These are phyloP conservation scores for Rutstroemia sp. DNA, from an alignment of 2,329 filamentous ascomycete species.

Conservation along the genomic window DNA sequence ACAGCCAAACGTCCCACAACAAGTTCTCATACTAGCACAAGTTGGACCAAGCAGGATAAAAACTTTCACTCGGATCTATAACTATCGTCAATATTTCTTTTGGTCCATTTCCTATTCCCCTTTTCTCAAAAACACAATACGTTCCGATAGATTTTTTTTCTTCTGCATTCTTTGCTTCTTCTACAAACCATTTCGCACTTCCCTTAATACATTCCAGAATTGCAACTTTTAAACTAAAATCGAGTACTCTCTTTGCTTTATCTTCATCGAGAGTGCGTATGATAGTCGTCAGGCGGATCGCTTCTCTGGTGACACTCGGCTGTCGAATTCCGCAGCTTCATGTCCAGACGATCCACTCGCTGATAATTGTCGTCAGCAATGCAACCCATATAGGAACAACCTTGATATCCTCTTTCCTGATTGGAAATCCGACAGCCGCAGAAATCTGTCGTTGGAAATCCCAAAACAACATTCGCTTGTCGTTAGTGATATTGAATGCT, in stretches of 20 bases:
- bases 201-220: conserved; percentile 34
- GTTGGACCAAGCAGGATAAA: no score
- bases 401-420: conserved; percentile 4
- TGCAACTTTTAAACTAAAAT: conserved; percentile 37
- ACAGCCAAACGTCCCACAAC: no score
- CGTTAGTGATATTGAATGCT: conserved; percentile 82
- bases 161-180: neutral
- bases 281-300: conserved; percentile 1
- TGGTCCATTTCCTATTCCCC: no score
- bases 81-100: no score
- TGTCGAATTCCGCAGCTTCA: neutral
- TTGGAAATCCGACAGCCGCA: conserved; percentile 43
- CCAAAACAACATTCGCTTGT: conserved; percentile 79
- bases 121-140: no score
- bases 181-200: conserved; percentile 1
- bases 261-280: conserved; percentile 7
- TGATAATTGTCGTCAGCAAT: conserved; percentile 1
- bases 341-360: conserved; percentile 8
- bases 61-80: no score
- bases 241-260: conserved; percentile 35
- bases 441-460: conserved; percentile 74
- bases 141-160: no score
- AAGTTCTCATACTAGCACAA: no score
- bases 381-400: neutral
- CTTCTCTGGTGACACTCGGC: conserved; percentile 1